Base-by-base conservation (phyloP, 345 rosid genomes). In the Bruguiera sexangula region DNA sequence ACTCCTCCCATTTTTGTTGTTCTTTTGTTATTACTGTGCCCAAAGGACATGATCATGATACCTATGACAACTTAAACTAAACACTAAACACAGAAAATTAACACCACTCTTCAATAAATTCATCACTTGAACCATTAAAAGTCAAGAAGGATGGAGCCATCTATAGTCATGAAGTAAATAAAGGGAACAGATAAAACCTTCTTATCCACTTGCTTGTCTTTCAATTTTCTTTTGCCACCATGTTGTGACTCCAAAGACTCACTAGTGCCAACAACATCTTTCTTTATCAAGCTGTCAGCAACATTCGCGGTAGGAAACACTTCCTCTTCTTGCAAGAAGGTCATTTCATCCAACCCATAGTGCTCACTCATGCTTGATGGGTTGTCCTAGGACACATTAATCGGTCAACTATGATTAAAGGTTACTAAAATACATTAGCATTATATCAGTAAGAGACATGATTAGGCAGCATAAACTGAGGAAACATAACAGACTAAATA, bases 271-370 rank as follows among this genome's bases (percentile, higher is more conserved):
- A 75, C 77, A 60, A 57, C 83, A 72, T 85, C 86, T 60, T 77
- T 71, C 48, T 68, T 74, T 53, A 59, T 77, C 71, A 81, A 72
- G 53, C 82, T 72, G 76, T 84, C 87, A 67, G 75, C 73, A 31
- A 65, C 71, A 61, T 67, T 78, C 57, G 73, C 50, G 8, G 67
- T 73, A 56, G 83, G 85, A 75, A 94, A 85, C 70, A 91, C 81
- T 79, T 94, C 96, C 39, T 91, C 97, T 80, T 86, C 92, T 76
- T 83, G 29, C 74, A 78, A 78, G 77, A 91, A 94, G 67, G 91
- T 89, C 97, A 91, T 94, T 77, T 94, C 96, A 66, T 89, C 92
- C 39, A 87, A 59, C 65, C 82, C 87, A 80, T 88, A 92, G 3
- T 68, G 73, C 57, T 77, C 87, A 73, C 62, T 63, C 58, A 66